Evolutionary conservation across 768 basidiomycete genomes (phyloP), one percentile per base, ranked within the genome.

Genomic region (Nevesoporus exiguus): DNA sequence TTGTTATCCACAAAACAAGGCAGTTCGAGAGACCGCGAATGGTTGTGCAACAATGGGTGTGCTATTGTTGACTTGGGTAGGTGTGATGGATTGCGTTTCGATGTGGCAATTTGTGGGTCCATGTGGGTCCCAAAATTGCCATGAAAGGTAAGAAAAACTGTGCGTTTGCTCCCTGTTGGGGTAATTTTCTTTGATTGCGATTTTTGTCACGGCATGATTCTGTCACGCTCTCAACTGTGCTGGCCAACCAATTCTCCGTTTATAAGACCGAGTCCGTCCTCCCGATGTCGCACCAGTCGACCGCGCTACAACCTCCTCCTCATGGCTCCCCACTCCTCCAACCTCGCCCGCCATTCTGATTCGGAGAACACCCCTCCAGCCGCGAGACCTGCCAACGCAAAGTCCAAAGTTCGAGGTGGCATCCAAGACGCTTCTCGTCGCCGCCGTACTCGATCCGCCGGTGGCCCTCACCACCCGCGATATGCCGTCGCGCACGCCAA

Each of bases 401-500:
- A 58, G 34, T 39, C 47, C 22, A 68, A 63, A 21, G 61, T 66
- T 5, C 69, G 54, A 1, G 65, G 58, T 10, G 69, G 69, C 33
- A 70, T 70, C 5, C 68, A 72, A 22, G 70, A 59, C 1, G 69
- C 72, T 0, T 62, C 72, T 15, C 73, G 70, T 47, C 74, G 77
- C 11, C 73, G 78, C 30, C 74, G 78, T n/a, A 68, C 66, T 17
- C 73, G 73, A 34, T 57, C 61, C 6, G 63, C 64, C 7, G 69
- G 70, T 6, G 64, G 63, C 10, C 51, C 65, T 1, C 57, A 65
- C 27, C 66, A 66, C 24, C 59, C 73, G 10, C 73, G 72, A 50
- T 71, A 73, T 49, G 66, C 65, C 1, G 62, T 73, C 25, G 70
- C 70, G 33, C 74, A 75, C 14, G 75, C 79, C 19, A 79, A 71